Evolutionary conservation across 1,284 basidiomycete species (phyloP).

Genomic region (Coriolopsis trogii): DNA sequence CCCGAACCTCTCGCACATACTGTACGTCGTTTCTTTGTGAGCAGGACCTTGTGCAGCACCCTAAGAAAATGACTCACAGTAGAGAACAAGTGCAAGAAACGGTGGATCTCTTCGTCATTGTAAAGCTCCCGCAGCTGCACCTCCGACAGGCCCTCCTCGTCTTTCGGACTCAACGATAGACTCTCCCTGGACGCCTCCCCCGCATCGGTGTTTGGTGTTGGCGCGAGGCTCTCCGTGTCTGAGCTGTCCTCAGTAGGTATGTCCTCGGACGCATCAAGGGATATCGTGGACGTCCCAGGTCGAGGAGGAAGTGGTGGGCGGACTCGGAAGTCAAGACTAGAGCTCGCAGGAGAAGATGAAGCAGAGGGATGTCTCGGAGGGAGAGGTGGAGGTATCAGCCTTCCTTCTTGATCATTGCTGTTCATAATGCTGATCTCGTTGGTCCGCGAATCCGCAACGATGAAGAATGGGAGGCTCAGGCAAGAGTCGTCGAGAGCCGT

Average conservation of each 20-base stretch:
- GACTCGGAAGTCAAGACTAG: not conserved
- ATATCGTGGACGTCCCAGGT: not conserved
- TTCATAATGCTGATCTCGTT: not conserved
- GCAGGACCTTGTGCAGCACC: not conserved
- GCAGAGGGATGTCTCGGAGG: not conserved
- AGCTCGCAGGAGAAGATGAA: not conserved
- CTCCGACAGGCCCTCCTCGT: conserved; percentile 35
- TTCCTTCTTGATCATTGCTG: not conserved
- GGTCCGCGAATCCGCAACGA: not conserved
- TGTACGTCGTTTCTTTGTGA: conserved; percentile 24
- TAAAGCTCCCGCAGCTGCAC: conserved; percentile 55
- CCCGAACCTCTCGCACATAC: conserved; percentile 64
- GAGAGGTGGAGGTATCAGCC: not conserved
- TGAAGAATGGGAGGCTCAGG: too few relatives aligned
- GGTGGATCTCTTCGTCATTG: conserved; percentile 64
- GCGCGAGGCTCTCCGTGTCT: not conserved
- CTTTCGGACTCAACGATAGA: conserved; percentile 6
- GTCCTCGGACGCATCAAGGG: not conserved
- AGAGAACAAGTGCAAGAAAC: conserved; percentile 59
- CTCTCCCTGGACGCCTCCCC: conserved; percentile 4
- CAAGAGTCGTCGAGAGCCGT: too few relatives aligned
- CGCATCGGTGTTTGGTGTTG: not conserved
- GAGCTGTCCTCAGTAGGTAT: too few relatives aligned
- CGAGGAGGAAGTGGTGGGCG: not conserved
- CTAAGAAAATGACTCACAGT: conserved; percentile 43